Evolutionary conservation across 2,329 filamentous ascomycete genomes (phyloP).

Genomic region (Alternaria infectoria): DNA sequence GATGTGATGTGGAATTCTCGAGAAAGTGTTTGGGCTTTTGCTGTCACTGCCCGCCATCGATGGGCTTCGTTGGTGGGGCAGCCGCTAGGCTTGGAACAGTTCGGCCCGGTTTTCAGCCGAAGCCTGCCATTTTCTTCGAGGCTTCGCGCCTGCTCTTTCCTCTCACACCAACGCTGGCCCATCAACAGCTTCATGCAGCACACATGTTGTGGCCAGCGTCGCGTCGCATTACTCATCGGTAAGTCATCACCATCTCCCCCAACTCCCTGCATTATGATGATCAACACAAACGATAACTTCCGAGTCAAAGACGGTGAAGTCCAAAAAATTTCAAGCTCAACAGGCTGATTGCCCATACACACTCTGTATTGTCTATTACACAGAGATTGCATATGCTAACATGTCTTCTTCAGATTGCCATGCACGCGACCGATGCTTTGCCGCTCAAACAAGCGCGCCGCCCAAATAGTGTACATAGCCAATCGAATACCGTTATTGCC

Average conservation of each 20-base stretch:
- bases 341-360: conserved; percentile 54
- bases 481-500: conserved; percentile 12
- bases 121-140: conserved; percentile 19
- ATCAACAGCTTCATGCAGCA: conserved; percentile 5
- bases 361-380: conserved; percentile 1
- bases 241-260: conserved; percentile 14
- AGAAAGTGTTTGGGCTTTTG: conserved; percentile 29
- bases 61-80: conserved; percentile 38
- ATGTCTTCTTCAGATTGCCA: conserved; percentile 2
- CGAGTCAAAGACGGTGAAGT: conserved; percentile 47
- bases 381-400: conserved; percentile 19
- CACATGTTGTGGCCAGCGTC: neutral
- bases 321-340: conserved; percentile 60
- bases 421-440: neutral
- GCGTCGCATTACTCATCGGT: conserved; percentile 10
- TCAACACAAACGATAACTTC: conserved; percentile 42
- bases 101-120: conserved; percentile 31
- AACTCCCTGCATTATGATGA: conserved; percentile 37
- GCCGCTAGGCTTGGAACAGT: conserved; percentile 8
- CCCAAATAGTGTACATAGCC: conserved; percentile 18
- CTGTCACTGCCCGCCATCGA: conserved; percentile 27
- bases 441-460: neutral
- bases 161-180: conserved; percentile 6
- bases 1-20: conserved; percentile 13
- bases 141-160: conserved; percentile 18